phyloP scores from a whole-genome alignment of 345 rosid genomes.

The Hibiscus tridactylites region DNA sequence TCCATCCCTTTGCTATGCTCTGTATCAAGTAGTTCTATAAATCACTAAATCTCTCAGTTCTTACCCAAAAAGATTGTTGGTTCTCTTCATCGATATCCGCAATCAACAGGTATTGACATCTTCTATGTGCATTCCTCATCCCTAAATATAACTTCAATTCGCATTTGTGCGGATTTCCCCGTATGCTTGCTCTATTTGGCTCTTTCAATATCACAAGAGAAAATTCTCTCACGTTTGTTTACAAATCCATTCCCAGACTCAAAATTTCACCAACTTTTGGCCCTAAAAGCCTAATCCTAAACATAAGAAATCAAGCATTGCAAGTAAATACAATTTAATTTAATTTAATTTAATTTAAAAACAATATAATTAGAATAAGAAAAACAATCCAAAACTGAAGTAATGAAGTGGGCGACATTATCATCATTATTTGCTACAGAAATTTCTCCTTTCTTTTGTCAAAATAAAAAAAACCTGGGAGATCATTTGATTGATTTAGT shows the following conservation, averaged over 20 bases:
- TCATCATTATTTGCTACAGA: neutral
- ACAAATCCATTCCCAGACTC: neutral
- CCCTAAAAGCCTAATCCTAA: neutral
- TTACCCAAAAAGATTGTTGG: neutral
- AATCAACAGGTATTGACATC: neutral
- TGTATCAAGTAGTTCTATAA: neutral
- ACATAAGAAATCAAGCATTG: neutral
- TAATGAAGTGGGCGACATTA: neutral
- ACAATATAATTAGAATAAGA: neutral
- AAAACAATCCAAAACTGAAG: neutral
- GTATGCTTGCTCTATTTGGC: neutral
- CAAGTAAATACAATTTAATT: neutral
- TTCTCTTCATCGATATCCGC: neutral
- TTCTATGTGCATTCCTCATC: neutral
- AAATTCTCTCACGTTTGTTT: neutral
- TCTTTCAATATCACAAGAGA: neutral
- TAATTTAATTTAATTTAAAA: neutral
- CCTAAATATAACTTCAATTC: neutral
- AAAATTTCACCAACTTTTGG: neutral
- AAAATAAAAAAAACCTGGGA: neutral
- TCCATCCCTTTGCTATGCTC: neutral
- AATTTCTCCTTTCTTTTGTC: neutral
- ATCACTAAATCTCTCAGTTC: neutral
- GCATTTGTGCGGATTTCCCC: neutral
- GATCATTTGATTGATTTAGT: constrained; percentile 2